Evolutionary conservation across 2,329 filamentous ascomycete genomes (phyloP), one percentile per base, ranked within the genome.

Genomic region (Dactylellina haptotyla): DNA sequence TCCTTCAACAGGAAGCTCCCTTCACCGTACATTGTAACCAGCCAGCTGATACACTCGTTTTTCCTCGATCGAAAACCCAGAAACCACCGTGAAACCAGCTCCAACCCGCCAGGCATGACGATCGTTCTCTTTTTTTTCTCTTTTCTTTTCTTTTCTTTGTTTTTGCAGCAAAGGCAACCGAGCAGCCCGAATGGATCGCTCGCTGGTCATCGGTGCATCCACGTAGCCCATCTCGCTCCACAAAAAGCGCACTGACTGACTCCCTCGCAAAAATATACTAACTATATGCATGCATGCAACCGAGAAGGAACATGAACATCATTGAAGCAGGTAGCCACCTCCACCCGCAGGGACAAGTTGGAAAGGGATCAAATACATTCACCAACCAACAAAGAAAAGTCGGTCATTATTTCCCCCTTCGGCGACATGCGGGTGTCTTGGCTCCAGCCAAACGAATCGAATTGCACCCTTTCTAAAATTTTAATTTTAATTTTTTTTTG

Each of bases 331-430:
- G n/a, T n/a, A n/a, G n/a, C n/a, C n/a, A n/a, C n/a, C n/a, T n/a
- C n/a, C n/a, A n/a, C n/a, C n/a, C n/a, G n/a, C n/a, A n/a, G n/a
- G n/a, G n/a, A n/a, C n/a, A n/a, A n/a, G n/a, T n/a, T n/a, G n/a
- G 16, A 45, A 45, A 45, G 25, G 18, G 18, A 2, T 23, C 39
- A 20, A 12, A 12, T 50, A 25, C 45, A 37, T 25, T n/a, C 20
- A 14, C 18, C 30, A 37, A 41, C 26, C 16, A 54, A 54, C 4
- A 34, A 30, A 34, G 16, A 26, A 30, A 9, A 20, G 34, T 12
- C 48, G 59, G 59, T 54, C 34, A 64, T 53, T 64, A 45, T 53
- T 63, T 51, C 48, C 43, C 43, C 30, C 48, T 65, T 65, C 62
- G 62, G 62, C 62, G 62, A 65, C 51, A 57, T 65, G 62, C 62